Conservation (phyloP, 2,329 filamentous ascomycete species). For the Aspergillus fructus region DNA sequence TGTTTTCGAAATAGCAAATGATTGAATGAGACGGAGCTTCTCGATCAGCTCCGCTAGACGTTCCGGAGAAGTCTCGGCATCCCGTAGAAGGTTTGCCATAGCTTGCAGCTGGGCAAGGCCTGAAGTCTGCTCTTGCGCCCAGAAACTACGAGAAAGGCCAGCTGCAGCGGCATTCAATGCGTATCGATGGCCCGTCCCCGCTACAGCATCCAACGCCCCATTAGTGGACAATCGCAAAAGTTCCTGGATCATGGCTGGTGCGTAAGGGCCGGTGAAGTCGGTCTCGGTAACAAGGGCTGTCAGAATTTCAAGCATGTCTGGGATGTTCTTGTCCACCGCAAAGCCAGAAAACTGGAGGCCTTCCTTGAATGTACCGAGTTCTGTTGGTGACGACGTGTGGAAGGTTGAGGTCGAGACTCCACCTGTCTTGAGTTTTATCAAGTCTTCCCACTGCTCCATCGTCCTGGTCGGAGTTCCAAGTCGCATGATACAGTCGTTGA, state of each 20-base stretch:
- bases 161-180: slow-evolving; percentile 83
- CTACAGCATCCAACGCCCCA: slow-evolving; percentile 87
- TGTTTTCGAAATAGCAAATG: slow-evolving; percentile 68
- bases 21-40: slow-evolving; percentile 83
- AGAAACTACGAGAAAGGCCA: slow-evolving; percentile 69
- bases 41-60: slow-evolving; percentile 71
- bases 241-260: slow-evolving; percentile 78
- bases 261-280: slow-evolving; percentile 81
- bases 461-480: slow-evolving; percentile 82
- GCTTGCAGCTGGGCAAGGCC: slow-evolving; percentile 90
- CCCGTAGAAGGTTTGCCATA: slow-evolving; percentile 68
- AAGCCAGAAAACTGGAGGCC: slow-evolving; percentile 82
- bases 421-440: slow-evolving; percentile 94
- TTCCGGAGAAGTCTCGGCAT: slow-evolving; percentile 68
- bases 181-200: slow-evolving; percentile 83
- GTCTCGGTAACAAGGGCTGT: slow-evolving; percentile 80
- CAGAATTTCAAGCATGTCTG: slow-evolving; percentile 85
- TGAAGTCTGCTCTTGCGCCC: slow-evolving; percentile 77
- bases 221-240: slow-evolving; percentile 83
- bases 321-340: slow-evolving; percentile 84
- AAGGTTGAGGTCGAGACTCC: slow-evolving; percentile 84
- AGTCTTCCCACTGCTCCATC: slow-evolving; percentile 93
- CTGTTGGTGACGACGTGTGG: slow-evolving; percentile 72
- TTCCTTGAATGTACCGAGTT: slow-evolving; percentile 71
- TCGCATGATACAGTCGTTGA: slow-evolving; percentile 89